Evolutionary conservation across 805 yeast genomes (phyloP), one percentile per base, ranked within the genome.

Genomic region (Candida takata): DNA sequence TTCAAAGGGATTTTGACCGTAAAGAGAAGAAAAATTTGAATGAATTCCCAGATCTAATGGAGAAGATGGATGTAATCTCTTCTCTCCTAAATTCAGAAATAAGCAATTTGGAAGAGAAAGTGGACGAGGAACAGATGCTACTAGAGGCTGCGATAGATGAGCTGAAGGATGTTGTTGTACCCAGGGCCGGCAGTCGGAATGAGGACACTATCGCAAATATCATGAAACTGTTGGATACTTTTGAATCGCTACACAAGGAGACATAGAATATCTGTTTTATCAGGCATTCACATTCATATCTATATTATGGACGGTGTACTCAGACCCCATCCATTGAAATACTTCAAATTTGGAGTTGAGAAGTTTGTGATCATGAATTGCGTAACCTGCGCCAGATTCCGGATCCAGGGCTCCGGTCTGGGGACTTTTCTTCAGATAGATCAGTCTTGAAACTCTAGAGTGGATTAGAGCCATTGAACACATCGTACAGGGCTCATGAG

Each of bases 401-500:
- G 69, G 69, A 28, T 64, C 71, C 25, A 79, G 64, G 3, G 72
- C 74, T 6, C 85, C 87, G 0, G 83, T 74, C 17, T 41, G 39
- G 0, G 49, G 45, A 44, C 72, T 69, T 3, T 71, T 61, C 27
- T 62, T 60, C 13, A 83, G 45, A 57, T 78, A 90, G 1, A 84
- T 61, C 24, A 90, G 61, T 35, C 86, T 65, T 12, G 76, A 70
- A 0, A 92, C 71, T 33, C 98, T 66, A 1, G 97, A 90, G 55
- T 92, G 98, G 9, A 88, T 79, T 27, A 92, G 64, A 0, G 97
- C 97, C 98, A 92, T 92, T 6, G 84, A 63, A 52, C 98, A 92
- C 97, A 90, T 92, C 0, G 85, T 74, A 51, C 98, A 92, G 0
- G 98, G 98, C 57, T 92, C 98, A 54, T 87, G 95, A 0, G 95